Conservation (phyloP, 2,329 filamentous ascomycete species). For the Sclerotinia sclerotiorum region DNA sequence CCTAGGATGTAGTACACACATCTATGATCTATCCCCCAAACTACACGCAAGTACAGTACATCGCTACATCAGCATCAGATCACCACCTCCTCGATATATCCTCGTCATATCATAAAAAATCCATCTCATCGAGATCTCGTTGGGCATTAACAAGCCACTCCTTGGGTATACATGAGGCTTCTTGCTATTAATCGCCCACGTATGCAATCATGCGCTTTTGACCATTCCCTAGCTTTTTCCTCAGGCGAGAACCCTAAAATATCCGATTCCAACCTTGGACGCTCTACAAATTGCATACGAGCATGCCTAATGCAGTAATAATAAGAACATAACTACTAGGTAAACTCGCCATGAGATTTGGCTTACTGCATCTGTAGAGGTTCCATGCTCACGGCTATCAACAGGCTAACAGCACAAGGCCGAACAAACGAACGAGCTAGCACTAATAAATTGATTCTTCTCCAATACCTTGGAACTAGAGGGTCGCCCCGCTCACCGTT, state of each 20-base stretch:
- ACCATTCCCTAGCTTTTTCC: background rate
- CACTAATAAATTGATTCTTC: background rate
- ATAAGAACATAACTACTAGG: background rate
- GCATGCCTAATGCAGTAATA: background rate
- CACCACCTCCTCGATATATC: background rate
- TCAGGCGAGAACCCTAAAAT: background rate
- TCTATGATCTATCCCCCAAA: background rate
- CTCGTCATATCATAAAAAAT: background rate
- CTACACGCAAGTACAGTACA: background rate
- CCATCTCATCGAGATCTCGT: slow-evolving; percentile 2
- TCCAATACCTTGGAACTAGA: background rate
- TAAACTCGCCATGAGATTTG: background rate
- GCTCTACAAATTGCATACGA: background rate
- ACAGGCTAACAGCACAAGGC: background rate
- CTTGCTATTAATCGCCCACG: slow-evolving; percentile 16
- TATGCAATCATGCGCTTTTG: slow-evolving; percentile 17
- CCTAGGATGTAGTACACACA: background rate
- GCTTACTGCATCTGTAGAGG: background rate
- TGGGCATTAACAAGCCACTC: slow-evolving; percentile 14
- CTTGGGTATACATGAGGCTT: slow-evolving; percentile 17
- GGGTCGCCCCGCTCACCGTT: slow-evolving; percentile 3
- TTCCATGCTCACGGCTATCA: too few species aligned
- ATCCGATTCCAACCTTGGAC: background rate
- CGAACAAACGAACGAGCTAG: background rate
- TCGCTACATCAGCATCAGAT: background rate